Evolutionary conservation across 2,329 filamentous ascomycete species (phyloP), one percentile per base, ranked within the genome.

Genomic region (Botrytis fabae): DNA sequence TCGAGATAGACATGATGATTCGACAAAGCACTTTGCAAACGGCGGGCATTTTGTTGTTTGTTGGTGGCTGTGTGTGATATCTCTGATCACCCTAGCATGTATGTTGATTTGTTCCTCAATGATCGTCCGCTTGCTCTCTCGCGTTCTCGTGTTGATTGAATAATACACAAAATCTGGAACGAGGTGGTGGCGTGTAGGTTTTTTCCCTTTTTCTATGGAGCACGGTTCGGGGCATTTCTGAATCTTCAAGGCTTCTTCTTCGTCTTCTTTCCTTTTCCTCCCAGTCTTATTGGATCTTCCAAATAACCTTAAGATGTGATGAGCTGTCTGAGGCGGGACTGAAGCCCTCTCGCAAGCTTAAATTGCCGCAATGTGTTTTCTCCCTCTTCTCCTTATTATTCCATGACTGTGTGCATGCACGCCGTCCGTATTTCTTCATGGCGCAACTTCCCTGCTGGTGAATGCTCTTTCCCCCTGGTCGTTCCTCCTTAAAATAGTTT

Each of bases 81-180:
- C n/a, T 5, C 0, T 57, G 51, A 18, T 57, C 8, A 18, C n/a
- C n/a, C 51, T 18, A 57, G 51, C 9, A 57, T 54, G 51, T n/a
- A 9, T 42, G 60, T n/a, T 40, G 60, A n/a, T 7, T 66, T 40
- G 14, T 18, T 51, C n/a, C 18, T 28, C 51, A 14, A 32, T 42
- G 35, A 68, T 68, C 64, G 57, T 57, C 64, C 64, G 35, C 46
- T 68, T 57, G 46, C 28, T 57, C 57, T 42, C 46, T 68, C 64
- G 64, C 42, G 57, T 68, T 42, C 46, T 68, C 64, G 64, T 68
- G 64, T 68, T 68, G 46, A 68, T 57, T 40, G 35, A 65, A 25
- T 48, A 25, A 22, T 22, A 46, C 35, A 25, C 35, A 35, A 54
- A 54, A 54, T 54, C 48, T 54, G 61, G 61, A 40, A 18, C 38